These are phyloP conservation scores for Eleusine coracana DNA, from an alignment of 176 grass and related monocot species.

Conservation along the genomic window DNA sequence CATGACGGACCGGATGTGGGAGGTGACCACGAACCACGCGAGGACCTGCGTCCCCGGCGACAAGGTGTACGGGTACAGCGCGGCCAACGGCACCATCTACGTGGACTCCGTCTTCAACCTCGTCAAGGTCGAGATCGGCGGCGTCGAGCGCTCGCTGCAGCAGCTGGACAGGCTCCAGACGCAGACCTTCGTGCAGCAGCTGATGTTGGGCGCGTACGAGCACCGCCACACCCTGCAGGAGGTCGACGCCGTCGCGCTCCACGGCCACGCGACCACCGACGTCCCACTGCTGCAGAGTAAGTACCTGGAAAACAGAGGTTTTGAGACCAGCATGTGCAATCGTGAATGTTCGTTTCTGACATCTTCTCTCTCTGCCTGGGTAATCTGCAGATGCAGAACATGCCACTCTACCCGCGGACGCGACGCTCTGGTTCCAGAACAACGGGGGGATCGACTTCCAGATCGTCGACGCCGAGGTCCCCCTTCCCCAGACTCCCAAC, in stretches of 20 bases:
- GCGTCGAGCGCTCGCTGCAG: slow-evolving; percentile 22
- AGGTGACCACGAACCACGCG: slow-evolving; percentile 57
- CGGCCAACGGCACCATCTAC: slow-evolving; percentile 35
- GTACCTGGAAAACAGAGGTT: neutral
- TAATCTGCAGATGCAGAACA: slow-evolving; percentile 48
- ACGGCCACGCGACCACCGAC: slow-evolving; percentile 30
- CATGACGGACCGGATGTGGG: slow-evolving; percentile 91
- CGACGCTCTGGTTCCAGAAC: slow-evolving; percentile 35
- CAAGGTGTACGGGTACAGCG: slow-evolving; percentile 48
- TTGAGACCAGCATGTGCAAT: neutral
- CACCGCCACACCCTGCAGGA: slow-evolving; percentile 47
- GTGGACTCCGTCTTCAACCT: slow-evolving; percentile 55
- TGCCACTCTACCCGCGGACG: slow-evolving; percentile 4
- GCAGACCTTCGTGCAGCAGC: slow-evolving; percentile 44
- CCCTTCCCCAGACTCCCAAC: neutral
- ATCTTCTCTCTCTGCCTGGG: neutral
- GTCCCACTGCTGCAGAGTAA: slow-evolving; percentile 62
- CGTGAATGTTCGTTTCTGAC: slow-evolving; percentile 20
- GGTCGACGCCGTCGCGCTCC: slow-evolving; percentile 19
- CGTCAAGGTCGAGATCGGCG: slow-evolving; percentile 19
- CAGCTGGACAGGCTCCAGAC: slow-evolving; percentile 34
- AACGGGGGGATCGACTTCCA: slow-evolving; percentile 28
- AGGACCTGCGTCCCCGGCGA: slow-evolving; percentile 53
- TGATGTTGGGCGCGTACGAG: slow-evolving; percentile 51
- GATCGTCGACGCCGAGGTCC: slow-evolving; percentile 23